Percentiles rank a stretch among this genome's conserved stretches.
Evolutionary conservation across 2,329 filamentous ascomycete genomes (phyloP).

Genomic region (Hawksworthiomyces lignivorus): DNA sequence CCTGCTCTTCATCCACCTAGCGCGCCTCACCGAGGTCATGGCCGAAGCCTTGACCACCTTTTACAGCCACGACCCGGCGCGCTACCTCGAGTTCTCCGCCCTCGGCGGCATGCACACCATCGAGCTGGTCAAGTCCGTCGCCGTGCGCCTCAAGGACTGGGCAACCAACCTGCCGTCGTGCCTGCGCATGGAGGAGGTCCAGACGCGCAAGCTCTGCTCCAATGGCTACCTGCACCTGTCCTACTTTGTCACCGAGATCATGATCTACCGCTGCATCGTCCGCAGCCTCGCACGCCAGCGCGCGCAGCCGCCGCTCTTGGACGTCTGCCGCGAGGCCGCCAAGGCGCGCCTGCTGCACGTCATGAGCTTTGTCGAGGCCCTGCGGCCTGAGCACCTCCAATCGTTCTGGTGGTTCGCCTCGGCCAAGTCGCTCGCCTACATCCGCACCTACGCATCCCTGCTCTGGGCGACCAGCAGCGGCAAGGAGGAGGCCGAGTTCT

Average conservation of each 20-base stretch:
- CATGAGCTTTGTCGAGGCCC: conserved; percentile 31
- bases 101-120: conserved; percentile 4
- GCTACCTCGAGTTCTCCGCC: conserved; percentile 12
- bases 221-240: conserved; percentile 41
- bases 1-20: conserved; percentile 42
- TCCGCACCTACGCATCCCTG: conserved; percentile 33
- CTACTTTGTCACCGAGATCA: conserved; percentile 43
- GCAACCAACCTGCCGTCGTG: conserved; percentile 14
- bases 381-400: conserved; percentile 37
- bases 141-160: conserved; percentile 18
- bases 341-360: conserved; percentile 31
- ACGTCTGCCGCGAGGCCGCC: conserved; percentile 29
- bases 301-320: conserved; percentile 16
- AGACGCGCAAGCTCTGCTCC: conserved; percentile 21
- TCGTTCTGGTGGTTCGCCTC: conserved; percentile 39
- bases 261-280: conserved; percentile 42
- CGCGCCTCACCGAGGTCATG: conserved; percentile 41
- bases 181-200: conserved; percentile 19
- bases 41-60: conserved; percentile 42
- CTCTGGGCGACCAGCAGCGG: conserved; percentile 32
- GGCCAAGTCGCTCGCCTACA: conserved; percentile 34
- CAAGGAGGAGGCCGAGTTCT: conserved; percentile 31
- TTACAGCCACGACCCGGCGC: conserved; percentile 30
- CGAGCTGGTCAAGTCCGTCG: conserved; percentile 20
- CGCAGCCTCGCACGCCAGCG: conserved; percentile 30